Percentiles rank a stretch among this genome's conserved stretches.
phyloP scores from a whole-genome alignment of 495 filamentous ascomycete species.

The Penicillium mononematosum region DNA sequence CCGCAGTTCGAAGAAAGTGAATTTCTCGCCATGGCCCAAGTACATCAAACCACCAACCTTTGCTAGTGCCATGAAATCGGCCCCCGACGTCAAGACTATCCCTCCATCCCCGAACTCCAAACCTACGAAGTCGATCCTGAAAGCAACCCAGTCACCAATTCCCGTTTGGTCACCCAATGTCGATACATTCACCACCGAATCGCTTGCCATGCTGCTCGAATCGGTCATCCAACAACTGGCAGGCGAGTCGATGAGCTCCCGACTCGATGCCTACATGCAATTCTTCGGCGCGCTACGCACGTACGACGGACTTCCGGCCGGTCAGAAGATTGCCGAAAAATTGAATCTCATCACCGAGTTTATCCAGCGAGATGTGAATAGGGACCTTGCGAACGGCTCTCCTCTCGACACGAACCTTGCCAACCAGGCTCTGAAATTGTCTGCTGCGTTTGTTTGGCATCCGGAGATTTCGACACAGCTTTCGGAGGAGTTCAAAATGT shows the following conservation, averaged over 20 bases:
- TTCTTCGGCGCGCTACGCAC: slow-evolving; percentile 72
- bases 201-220: slow-evolving; percentile 72
- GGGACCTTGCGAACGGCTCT: slow-evolving; percentile 30
- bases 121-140: slow-evolving; percentile 84
- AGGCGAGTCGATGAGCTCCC: slow-evolving; percentile 61
- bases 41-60: slow-evolving; percentile 62
- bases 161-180: slow-evolving; percentile 37
- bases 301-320: slow-evolving; percentile 72
- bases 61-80: slow-evolving; percentile 44
- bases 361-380: slow-evolving; percentile 71
- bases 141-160: slow-evolving; percentile 53
- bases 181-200: slow-evolving; percentile 39
- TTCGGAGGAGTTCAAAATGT: slow-evolving; percentile 72
- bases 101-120: slow-evolving; percentile 64
- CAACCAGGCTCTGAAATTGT: slow-evolving; percentile 72
- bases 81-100: slow-evolving; percentile 44
- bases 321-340: slow-evolving; percentile 69
- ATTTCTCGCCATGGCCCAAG: slow-evolving; percentile 69
- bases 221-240: slow-evolving; percentile 77
- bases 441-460: slow-evolving; percentile 69
- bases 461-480: slow-evolving; percentile 61
- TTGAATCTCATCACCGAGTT: slow-evolving; percentile 72
- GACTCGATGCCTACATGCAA: slow-evolving; percentile 83
- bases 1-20: slow-evolving; percentile 65
- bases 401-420: slow-evolving; percentile 61